Percentiles rank a stretch among this genome's conserved stretches.
phyloP scores from a whole-genome alignment of 176 grass and related monocot species.

The Dendrocalamus sinicus region DNA sequence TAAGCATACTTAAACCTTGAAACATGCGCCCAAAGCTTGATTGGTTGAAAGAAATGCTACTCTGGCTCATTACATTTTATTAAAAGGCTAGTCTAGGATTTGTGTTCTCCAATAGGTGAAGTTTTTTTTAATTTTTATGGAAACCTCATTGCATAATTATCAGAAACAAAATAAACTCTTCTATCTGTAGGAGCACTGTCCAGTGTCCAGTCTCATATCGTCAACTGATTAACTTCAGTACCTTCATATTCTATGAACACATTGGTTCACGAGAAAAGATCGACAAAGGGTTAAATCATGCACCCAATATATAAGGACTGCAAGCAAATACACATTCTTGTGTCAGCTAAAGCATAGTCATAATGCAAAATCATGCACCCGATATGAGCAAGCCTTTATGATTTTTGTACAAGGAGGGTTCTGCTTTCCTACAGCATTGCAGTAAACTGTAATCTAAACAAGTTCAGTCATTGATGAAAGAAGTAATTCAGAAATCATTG shows the following conservation, averaged over 20 bases:
- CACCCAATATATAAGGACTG: neutral
- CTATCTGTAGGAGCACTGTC: neutral
- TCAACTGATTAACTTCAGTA: slow-evolving; percentile 1
- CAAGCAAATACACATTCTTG: slow-evolving; percentile 9
- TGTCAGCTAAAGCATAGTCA: neutral
- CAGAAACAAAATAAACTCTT: neutral
- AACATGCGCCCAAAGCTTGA: slow-evolving; percentile 51
- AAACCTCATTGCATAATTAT: neutral
- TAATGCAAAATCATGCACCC: slow-evolving; percentile 30
- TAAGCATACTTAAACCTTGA: slow-evolving; percentile 34
- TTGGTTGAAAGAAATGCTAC: slow-evolving; percentile 37
- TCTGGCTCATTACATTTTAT: slow-evolving; percentile 3
- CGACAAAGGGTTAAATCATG: neutral
- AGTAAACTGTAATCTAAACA: slow-evolving; percentile 36
- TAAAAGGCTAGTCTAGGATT: slow-evolving; percentile 1
- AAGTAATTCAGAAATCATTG: slow-evolving; percentile 18
- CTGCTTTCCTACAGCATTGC: slow-evolving; percentile 35
- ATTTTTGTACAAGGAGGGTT: slow-evolving; percentile 4
- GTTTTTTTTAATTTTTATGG: neutral
- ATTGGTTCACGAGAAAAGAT: neutral
- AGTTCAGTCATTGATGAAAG: slow-evolving; percentile 40
- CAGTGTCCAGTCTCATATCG: neutral
- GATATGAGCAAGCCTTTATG: neutral
- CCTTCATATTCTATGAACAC: neutral
- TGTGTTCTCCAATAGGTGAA: neutral